A percentile compares a stretch with the other conserved stretches of the same genome.
Evolutionary conservation across 371 early-diverging fungal genomes (phyloP).

Genomic region (Rhizopus sp.): DNA sequence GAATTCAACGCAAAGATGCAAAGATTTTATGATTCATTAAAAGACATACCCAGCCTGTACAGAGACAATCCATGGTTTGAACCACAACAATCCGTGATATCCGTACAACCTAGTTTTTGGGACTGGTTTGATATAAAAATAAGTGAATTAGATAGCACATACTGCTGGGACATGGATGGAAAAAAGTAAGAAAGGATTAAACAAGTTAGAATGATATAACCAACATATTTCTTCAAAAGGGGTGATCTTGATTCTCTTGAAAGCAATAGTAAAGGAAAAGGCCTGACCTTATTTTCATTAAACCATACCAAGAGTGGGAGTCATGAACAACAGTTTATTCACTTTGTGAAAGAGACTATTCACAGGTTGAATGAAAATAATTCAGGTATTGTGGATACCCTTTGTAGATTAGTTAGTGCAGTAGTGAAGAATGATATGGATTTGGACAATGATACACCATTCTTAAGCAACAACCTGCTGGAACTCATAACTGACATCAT

Average conservation of each 20-base stretch:
- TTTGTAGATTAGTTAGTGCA: slow-evolving; percentile 26
- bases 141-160: slow-evolving; percentile 32
- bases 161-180: slow-evolving; percentile 38
- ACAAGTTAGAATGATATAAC: neutral
- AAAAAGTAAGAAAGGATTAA: neutral
- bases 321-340: neutral
- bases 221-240: neutral
- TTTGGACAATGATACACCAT: neutral
- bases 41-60: slow-evolving; percentile 2
- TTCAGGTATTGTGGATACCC: slow-evolving; percentile 43
- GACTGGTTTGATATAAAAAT: slow-evolving; percentile 49
- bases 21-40: slow-evolving; percentile 36
- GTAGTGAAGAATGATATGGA: slow-evolving; percentile 20
- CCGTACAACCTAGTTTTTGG: slow-evolving; percentile 19
- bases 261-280: neutral
- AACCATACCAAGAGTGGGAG: neutral
- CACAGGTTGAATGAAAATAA: slow-evolving; percentile 37
- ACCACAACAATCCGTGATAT: neutral
- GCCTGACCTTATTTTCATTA: neutral
- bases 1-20: slow-evolving; percentile 35
- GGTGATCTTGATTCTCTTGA: neutral
- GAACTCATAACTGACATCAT: slow-evolving; percentile 16
- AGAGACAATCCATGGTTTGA: slow-evolving; percentile 16
- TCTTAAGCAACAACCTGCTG: slow-evolving; percentile 7
- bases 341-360: slow-evolving; percentile 25